A percentile compares a stretch with the other conserved stretches of the same genome.
These are phyloP conservation scores for Geotrichum reessii DNA, from an alignment of 1,139 yeast genomes.

Conservation along the genomic window DNA sequence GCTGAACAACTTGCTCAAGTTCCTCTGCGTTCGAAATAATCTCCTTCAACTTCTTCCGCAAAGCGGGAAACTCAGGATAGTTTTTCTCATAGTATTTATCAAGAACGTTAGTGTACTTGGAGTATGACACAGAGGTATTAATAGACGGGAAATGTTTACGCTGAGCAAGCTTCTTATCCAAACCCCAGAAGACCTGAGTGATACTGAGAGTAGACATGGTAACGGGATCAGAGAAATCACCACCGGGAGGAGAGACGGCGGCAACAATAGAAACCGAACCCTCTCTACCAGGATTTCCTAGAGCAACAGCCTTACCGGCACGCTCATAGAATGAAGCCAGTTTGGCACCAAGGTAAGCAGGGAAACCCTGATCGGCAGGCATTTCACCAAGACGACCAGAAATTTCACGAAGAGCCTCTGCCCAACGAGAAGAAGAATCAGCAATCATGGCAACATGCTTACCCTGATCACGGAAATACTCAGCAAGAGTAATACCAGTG, in stretches of 20 bases:
- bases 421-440: constrained; percentile 99
- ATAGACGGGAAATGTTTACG: constrained; percentile 99
- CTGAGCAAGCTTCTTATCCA: constrained; percentile 97
- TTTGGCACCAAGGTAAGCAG: constrained; percentile 98
- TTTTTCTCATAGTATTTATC: constrained; percentile 77
- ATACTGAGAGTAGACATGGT: constrained; percentile 97
- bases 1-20: constrained; percentile 96
- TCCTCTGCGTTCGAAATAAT: constrained; percentile 95
- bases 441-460: constrained; percentile 99
- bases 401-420: constrained; percentile 98
- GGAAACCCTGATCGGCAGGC: constrained; percentile 99
- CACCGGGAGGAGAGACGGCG: constrained; percentile 99
- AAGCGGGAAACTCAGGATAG: constrained; percentile 84
- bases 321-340: constrained; percentile 98
- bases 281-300: constrained; percentile 92
- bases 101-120: constrained; percentile 87
- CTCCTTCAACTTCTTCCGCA: constrained; percentile 89
- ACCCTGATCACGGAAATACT: constrained; percentile 99
- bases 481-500: constrained; percentile 97
- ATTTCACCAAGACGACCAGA: constrained; percentile 99
- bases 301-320: constrained; percentile 94
- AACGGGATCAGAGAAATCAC: constrained; percentile 99
- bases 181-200: constrained; percentile 99
- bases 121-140: constrained; percentile 91
- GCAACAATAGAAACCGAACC: constrained; percentile 99